phyloP scores from a whole-genome alignment of 164 flowering plant species.

The Aristolochia contorta region DNA sequence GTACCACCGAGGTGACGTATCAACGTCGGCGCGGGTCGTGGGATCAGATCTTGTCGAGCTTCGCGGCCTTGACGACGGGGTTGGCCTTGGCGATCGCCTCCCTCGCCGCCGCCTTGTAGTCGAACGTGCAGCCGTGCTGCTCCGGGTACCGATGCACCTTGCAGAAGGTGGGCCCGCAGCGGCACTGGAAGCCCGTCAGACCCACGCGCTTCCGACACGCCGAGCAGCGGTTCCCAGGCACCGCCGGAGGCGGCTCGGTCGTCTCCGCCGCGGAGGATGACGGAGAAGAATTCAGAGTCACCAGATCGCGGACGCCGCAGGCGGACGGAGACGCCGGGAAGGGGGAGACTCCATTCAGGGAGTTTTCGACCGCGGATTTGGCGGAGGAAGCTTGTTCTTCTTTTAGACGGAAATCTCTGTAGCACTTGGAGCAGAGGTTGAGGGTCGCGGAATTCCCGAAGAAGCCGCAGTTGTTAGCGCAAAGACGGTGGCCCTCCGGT shows the following conservation, averaged over 20 bases:
- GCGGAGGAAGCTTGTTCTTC: conserved; percentile 44
- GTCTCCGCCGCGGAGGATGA: not conserved
- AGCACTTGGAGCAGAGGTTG: conserved; percentile 68
- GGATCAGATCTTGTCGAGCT: conserved; percentile 39
- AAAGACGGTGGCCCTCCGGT: conserved; percentile 50
- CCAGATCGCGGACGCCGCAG: too few species aligned
- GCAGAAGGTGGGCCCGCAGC: conserved; percentile 58
- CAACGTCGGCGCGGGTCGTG: too few species aligned
- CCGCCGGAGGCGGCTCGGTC: conserved; percentile 1
- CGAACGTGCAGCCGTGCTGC: conserved; percentile 55
- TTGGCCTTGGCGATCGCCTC: conserved; percentile 59
- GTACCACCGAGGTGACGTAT: not conserved
- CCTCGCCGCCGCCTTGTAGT: conserved; percentile 48
- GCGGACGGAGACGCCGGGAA: conserved; percentile 6
- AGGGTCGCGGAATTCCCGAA: conserved; percentile 58
- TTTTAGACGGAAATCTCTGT: conserved; percentile 39
- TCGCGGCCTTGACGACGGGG: conserved; percentile 52
- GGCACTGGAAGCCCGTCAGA: conserved; percentile 56
- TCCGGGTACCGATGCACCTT: conserved; percentile 73
- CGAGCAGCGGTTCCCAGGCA: conserved; percentile 36
- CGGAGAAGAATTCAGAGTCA: not conserved
- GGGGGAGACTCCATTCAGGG: conserved; percentile 23
- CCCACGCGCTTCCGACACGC: conserved; percentile 54
- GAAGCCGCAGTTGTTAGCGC: conserved; percentile 79
- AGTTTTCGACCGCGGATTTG: conserved; percentile 32